Conservation (phyloP, 352 stramenopile species). For the Pythium brachiatum region DNA sequence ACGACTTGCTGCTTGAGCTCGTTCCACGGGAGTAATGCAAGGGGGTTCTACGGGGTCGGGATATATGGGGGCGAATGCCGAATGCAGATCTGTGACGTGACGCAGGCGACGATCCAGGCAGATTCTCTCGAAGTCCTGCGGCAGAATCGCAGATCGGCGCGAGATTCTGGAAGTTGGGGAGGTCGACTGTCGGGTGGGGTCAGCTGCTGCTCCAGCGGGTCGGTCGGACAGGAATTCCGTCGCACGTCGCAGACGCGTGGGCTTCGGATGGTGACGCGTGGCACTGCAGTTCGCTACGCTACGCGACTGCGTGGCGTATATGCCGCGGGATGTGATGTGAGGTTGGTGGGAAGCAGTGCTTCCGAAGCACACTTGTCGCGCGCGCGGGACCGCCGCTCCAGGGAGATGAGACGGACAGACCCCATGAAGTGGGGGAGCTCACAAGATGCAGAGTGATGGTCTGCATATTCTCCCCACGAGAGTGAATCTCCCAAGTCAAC, state of each 20-base stretch:
- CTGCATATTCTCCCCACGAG: conserved; percentile 6
- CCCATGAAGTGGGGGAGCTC: conserved; percentile 7
- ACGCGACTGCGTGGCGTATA: background rate
- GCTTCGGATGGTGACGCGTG: no score
- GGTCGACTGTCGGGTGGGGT: background rate
- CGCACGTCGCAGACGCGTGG: background rate
- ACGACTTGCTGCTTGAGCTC: conserved; percentile 18
- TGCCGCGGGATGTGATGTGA: background rate
- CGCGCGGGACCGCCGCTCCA: background rate
- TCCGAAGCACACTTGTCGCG: conserved; percentile 6
- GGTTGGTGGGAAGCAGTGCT: background rate
- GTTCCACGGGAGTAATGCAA: conserved; percentile 25
- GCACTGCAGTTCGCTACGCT: no score
- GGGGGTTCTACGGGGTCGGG: conserved; percentile 16
- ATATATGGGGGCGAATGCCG: background rate
- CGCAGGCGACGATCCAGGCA: conserved; percentile 4
- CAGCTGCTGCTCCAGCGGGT: background rate
- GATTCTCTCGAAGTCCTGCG: background rate
- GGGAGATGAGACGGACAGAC: conserved; percentile 10
- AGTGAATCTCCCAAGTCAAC: conserved; percentile 13
- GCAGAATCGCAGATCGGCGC: background rate
- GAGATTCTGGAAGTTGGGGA: conserved; percentile 1
- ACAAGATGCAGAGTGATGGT: conserved; percentile 15
- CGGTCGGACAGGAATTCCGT: background rate
- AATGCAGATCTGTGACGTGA: background rate